Percentiles rank a stretch among this genome's conserved stretches.
These are phyloP conservation scores for Arthrobotrys sinensis DNA, from an alignment of 2,329 filamentous ascomycete genomes.

Conservation along the genomic window DNA sequence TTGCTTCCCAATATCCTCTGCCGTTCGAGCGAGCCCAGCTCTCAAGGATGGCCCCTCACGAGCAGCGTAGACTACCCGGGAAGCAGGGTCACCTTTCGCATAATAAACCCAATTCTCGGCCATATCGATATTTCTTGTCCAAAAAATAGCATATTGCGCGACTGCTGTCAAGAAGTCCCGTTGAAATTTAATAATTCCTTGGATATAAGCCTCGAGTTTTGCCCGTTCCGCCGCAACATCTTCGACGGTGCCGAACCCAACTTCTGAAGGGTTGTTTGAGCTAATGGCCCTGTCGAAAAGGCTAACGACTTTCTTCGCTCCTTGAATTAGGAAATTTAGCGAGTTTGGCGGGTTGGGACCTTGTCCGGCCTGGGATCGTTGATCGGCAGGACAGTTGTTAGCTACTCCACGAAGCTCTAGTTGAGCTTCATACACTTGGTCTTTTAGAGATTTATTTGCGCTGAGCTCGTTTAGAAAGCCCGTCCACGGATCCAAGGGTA, in stretches of 20 bases:
- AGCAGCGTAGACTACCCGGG: not conserved
- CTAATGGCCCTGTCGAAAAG: not conserved
- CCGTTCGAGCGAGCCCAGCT: not conserved
- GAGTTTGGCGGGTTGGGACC: not conserved
- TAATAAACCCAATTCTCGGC: slow-evolving; percentile 8
- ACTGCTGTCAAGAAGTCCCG: not conserved
- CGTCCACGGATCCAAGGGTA: not conserved
- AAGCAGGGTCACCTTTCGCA: not conserved
- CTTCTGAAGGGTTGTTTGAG: not conserved
- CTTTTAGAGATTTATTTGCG: not conserved
- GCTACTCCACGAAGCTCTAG: not conserved
- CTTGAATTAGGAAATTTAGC: not conserved
- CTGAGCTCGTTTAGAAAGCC: not conserved
- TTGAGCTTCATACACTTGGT: not conserved
- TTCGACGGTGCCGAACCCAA: not conserved
- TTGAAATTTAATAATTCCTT: not conserved
- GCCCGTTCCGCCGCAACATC: slow-evolving; percentile 1
- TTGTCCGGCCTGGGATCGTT: not conserved
- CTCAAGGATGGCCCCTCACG: not conserved
- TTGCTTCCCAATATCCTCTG: not conserved
- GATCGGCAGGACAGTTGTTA: not conserved
- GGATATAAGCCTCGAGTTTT: not conserved
- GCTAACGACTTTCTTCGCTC: not conserved
- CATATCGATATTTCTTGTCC: not conserved
- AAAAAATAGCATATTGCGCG: not conserved